Percentiles rank a stretch among this genome's conserved stretches.
phyloP scores from a whole-genome alignment of 2,329 filamentous ascomycete genomes.

The Reticulascus tulasneorum region DNA sequence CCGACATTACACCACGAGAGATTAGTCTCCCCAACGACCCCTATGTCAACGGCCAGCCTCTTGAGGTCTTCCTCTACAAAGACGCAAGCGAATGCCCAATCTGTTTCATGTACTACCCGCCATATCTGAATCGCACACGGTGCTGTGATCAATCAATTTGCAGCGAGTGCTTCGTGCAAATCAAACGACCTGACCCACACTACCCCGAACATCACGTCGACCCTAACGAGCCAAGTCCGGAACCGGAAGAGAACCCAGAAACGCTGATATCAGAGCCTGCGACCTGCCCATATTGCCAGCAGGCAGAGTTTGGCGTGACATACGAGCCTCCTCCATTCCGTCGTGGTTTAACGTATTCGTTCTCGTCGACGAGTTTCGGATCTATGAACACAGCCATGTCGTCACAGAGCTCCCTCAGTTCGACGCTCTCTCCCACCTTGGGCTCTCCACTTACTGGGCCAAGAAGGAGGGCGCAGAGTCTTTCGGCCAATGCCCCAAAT shows the following conservation, averaged over 20 bases:
- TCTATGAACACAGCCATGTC: conserved; percentile 71
- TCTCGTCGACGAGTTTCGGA: conserved; percentile 41
- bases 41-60: conserved; percentile 87
- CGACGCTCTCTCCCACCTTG: conserved; percentile 41
- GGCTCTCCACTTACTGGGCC: conserved; percentile 27
- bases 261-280: conserved; percentile 87
- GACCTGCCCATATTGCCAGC: conserved; percentile 90
- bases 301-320: conserved; percentile 93
- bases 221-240: conserved; percentile 19
- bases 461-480: conserved; percentile 48
- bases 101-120: conserved; percentile 93
- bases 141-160: conserved; percentile 97
- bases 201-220: conserved; percentile 73
- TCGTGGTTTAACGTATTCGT: conserved; percentile 70
- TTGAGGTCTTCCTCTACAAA: conserved; percentile 93
- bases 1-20: conserved; percentile 73
- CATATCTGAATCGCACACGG: conserved; percentile 87
- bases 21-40: conserved; percentile 76
- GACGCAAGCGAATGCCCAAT: conserved; percentile 88
- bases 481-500: conserved; percentile 78
- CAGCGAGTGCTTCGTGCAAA: conserved; percentile 98
- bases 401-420: conserved; percentile 75
- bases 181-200: conserved; percentile 90
- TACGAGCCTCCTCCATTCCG: conserved; percentile 88
- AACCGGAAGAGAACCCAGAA: conserved; percentile 49